phyloP scores from a whole-genome alignment of 306 rosid genomes.

The Amphicarpaea edgeworthii region DNA sequence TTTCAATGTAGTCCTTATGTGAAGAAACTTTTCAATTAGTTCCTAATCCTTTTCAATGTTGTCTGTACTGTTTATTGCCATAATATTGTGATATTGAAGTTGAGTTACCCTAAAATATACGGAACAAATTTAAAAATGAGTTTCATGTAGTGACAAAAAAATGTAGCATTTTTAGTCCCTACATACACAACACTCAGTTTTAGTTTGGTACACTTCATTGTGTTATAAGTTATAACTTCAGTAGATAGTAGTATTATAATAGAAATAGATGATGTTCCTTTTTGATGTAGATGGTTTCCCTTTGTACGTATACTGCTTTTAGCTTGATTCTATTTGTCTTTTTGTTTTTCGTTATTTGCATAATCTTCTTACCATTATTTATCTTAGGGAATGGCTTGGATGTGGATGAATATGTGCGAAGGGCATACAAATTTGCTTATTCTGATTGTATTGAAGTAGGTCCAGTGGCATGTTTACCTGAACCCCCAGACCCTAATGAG shows the following conservation, averaged over 20 bases:
- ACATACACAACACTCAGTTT: background rate
- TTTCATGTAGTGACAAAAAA: background rate
- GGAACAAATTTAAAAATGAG: slow-evolving; percentile 22
- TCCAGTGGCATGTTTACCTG: slow-evolving; percentile 95
- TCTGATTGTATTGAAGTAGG: slow-evolving; percentile 96
- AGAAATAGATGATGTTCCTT: slow-evolving; percentile 26
- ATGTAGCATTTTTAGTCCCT: background rate
- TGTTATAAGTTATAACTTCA: background rate
- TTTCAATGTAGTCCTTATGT: background rate
- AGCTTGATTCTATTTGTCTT: slow-evolving; percentile 6
- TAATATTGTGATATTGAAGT: background rate
- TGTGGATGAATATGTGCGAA: slow-evolving; percentile 96
- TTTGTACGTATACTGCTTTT: slow-evolving; percentile 25
- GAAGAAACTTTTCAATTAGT: background rate
- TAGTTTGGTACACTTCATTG: slow-evolving; percentile 12
- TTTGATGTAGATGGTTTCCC: slow-evolving; percentile 41
- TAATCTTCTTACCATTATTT: slow-evolving; percentile 29
- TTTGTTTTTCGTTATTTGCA: slow-evolving; percentile 18
- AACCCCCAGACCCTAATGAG: slow-evolving; percentile 98
- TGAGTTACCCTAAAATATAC: background rate
- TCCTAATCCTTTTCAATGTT: slow-evolving; percentile 3
- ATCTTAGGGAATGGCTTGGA: slow-evolving; percentile 95
- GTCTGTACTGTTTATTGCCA: background rate
- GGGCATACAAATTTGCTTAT: slow-evolving; percentile 97
- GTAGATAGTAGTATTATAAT: background rate